phyloP scores from a whole-genome alignment of 1,284 basidiomycete species.

The Salmacisia buchloeana region DNA sequence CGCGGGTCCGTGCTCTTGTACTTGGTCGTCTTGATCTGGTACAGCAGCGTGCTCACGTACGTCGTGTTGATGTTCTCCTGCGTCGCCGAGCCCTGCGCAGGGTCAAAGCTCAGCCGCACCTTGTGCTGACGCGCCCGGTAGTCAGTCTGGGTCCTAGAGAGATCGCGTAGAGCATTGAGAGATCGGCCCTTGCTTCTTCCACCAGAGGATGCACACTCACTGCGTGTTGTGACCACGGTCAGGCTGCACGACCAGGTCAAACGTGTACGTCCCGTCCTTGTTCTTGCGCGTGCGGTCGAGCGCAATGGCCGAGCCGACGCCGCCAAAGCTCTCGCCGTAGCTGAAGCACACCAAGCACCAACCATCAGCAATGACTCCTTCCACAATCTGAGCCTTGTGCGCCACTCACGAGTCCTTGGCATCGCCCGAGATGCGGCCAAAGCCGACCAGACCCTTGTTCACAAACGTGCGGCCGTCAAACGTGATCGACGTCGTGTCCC shows the following conservation, averaged over 20 bases:
- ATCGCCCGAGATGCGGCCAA: slow-evolving; percentile 45
- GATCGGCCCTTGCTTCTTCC: not conserved
- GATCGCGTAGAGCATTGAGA: not conserved
- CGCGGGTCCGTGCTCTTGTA: too few species aligned
- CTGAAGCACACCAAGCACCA: too few species aligned
- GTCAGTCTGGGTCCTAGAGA: not conserved
- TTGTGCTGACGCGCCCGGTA: slow-evolving; percentile 4
- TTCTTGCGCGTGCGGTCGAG: not conserved
- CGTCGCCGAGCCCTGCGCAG: not conserved
- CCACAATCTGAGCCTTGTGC: too few species aligned
- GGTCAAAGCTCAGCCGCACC: not conserved
- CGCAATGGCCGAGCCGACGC: slow-evolving; percentile 30
- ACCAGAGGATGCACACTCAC: not conserved
- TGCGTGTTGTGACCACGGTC: slow-evolving; percentile 6
- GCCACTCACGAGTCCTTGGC: slow-evolving; percentile 38
- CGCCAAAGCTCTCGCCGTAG: slow-evolving; percentile 49
- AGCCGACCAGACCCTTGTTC: slow-evolving; percentile 50
- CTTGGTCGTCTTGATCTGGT: not conserved
- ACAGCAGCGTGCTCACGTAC: slow-evolving; percentile 52
- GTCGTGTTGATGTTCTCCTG: not conserved
- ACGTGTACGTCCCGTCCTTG: not conserved
- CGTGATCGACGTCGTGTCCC: not conserved
- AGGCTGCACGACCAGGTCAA: not conserved
- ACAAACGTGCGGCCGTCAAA: slow-evolving; percentile 24
- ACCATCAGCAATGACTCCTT: too few species aligned